phyloP scores from a whole-genome alignment of 345 rosid genomes.

The Eucalyptus polybractea region DNA sequence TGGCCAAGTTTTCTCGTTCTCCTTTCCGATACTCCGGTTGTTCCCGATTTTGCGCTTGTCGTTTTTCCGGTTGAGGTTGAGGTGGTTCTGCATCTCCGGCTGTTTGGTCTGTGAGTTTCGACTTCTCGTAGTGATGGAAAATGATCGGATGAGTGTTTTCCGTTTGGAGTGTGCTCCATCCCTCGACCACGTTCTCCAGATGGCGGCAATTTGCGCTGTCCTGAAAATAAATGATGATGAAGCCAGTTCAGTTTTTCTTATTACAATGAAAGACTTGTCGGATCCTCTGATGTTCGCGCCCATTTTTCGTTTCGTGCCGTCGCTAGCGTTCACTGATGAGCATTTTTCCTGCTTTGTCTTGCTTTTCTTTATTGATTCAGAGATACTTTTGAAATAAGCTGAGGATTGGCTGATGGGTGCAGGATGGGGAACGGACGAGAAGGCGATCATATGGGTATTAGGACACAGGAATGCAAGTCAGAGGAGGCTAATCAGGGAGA shows the following conservation, averaged over 20 bases:
- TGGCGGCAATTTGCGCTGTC: neutral
- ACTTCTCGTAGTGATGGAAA: neutral
- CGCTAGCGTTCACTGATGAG: neutral
- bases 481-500: slow-evolving; percentile 53
- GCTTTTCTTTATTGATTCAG: neutral
- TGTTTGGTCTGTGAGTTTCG: neutral
- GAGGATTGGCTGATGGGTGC: neutral
- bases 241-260: neutral
- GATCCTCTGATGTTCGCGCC: neutral
- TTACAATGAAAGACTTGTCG: neutral
- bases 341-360: neutral
- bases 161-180: neutral
- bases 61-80: neutral
- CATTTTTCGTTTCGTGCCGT: neutral
- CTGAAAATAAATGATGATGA: neutral
- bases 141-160: neutral
- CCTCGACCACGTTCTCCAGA: neutral
- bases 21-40: neutral
- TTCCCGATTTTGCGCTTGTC: neutral
- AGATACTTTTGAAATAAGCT: neutral
- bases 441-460: slow-evolving; percentile 34
- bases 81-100: neutral
- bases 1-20: neutral
- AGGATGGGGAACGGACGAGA: slow-evolving; percentile 85
- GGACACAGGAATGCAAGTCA: slow-evolving; percentile 72